Base-by-base conservation (phyloP, 306 rosid species). In the Rosa chinensis region DNA sequence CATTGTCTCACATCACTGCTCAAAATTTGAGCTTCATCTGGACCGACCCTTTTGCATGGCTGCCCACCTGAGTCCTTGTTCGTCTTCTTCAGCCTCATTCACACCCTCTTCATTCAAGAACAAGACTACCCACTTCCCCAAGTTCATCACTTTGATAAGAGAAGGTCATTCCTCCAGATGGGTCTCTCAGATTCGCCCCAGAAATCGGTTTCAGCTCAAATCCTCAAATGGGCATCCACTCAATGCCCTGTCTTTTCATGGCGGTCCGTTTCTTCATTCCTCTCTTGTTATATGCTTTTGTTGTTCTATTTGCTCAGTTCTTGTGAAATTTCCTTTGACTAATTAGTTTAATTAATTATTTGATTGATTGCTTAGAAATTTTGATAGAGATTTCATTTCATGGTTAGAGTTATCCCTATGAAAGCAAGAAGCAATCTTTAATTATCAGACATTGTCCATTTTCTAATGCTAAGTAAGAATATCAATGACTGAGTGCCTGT, bases 211-310 rank as follows among this genome's bases (percentile, higher is more conserved):
- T 75, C 88, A 80, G 87, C 92, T 94, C 63, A 92, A 84, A 80
- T 90, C 94, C 67, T 91, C 97, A 81, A 92, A 94, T 89, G 97
- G 92, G 85, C 86, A 86, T 75, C 91, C 90, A 0, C 85, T 85
- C 53, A 77, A 92, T 84, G 93, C 91, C 66, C 77, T 90, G 85
- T 86, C 93, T 78, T 83, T 84, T 68, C 85, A 85, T 63, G 97
- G 89, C 61, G 98, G 97, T 92, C 72, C 48, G 92, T 85, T 74
- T 67, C 68, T 82, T 78, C 37, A 18, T 66, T 73, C 23, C 39
- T 63, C 49, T 32, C 6, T 35, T 67, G 21, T 21, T 70, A 66
- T 63, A 37, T 73, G 6, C 10, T 6, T 40, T 44, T 10, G 37
- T 8, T 64, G 37, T 45, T 58, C 4, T 0, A 9, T 59, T 44